These are phyloP conservation scores for Chaetomium cochliodes DNA, from an alignment of 495 filamentous ascomycete genomes.

Conservation along the genomic window DNA sequence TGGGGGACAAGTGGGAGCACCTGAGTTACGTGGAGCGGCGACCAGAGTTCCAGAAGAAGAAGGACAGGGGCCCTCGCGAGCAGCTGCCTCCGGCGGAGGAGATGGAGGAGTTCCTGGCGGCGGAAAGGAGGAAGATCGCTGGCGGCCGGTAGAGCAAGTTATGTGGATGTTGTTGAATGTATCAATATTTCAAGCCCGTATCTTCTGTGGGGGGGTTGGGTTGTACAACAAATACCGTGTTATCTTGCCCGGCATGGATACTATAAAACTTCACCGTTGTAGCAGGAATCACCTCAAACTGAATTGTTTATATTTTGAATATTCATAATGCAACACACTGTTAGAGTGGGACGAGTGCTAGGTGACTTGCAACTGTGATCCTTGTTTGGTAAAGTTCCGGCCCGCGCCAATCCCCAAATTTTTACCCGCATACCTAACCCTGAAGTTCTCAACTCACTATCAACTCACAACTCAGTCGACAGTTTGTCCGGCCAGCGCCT, in stretches of 20 bases:
- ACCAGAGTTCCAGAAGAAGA: slow-evolving; percentile 57
- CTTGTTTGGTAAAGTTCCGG: too few species aligned
- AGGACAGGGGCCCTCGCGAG: slow-evolving; percentile 59
- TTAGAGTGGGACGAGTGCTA: too few species aligned
- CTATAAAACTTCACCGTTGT: too few species aligned
- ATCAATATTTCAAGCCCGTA: slow-evolving; percentile 1
- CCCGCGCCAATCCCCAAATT: background rate
- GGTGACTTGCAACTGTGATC: too few species aligned
- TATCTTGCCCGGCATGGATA: background rate
- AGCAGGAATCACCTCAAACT: background rate
- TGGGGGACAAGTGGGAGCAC: slow-evolving; percentile 62
- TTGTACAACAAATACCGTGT: slow-evolving; percentile 7
- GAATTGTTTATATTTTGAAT: too few species aligned
- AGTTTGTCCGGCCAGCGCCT: background rate
- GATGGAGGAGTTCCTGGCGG: slow-evolving; percentile 55
- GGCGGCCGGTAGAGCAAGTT: slow-evolving; percentile 27
- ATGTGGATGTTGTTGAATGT: slow-evolving; percentile 6
- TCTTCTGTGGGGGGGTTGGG: background rate
- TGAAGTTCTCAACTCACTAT: background rate
- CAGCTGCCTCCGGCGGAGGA: slow-evolving; percentile 50
- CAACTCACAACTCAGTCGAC: background rate
- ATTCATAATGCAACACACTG: too few species aligned
- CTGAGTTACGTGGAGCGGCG: slow-evolving; percentile 59
- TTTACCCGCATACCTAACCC: background rate
- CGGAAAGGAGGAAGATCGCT: slow-evolving; percentile 45